Conservation (phyloP, 1,284 basidiomycete species). For the Calocybe gambosa region DNA sequence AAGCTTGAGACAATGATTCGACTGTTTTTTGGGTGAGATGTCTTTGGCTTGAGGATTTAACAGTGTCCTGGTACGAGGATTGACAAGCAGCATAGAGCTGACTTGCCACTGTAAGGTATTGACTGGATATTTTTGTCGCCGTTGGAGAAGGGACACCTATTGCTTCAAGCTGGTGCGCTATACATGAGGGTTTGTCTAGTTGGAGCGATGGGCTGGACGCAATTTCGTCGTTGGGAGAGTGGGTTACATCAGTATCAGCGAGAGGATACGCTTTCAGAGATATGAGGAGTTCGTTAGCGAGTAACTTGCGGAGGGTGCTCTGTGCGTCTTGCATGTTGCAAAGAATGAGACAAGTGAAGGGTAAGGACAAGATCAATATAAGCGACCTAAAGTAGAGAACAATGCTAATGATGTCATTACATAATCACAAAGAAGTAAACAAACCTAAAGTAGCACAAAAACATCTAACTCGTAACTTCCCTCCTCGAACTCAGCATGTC, state of each 20-base stretch:
- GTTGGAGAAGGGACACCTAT: background rate
- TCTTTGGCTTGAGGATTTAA: background rate
- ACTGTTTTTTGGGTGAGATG: background rate
- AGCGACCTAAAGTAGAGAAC: background rate
- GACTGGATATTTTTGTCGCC: background rate
- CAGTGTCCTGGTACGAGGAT: background rate
- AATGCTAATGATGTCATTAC: background rate
- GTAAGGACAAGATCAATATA: background rate
- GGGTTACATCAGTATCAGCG: background rate
- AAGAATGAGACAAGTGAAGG: background rate
- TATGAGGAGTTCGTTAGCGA: background rate
- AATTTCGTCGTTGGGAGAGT: background rate
- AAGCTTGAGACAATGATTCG: background rate
- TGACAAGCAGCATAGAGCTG: conserved; percentile 2
- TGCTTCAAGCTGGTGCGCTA: background rate
- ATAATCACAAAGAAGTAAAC: background rate
- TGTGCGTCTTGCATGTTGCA: background rate
- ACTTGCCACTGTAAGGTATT: conserved; percentile 1
- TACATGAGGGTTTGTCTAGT: background rate
- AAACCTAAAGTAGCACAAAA: no score
- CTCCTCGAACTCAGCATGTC: background rate
- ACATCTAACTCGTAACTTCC: no score
- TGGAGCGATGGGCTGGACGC: background rate
- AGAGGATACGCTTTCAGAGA: background rate
- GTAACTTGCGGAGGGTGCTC: background rate